Evolutionary conservation across 768 basidiomycete genomes (phyloP).

Genomic region (Mycena latifolia): DNA sequence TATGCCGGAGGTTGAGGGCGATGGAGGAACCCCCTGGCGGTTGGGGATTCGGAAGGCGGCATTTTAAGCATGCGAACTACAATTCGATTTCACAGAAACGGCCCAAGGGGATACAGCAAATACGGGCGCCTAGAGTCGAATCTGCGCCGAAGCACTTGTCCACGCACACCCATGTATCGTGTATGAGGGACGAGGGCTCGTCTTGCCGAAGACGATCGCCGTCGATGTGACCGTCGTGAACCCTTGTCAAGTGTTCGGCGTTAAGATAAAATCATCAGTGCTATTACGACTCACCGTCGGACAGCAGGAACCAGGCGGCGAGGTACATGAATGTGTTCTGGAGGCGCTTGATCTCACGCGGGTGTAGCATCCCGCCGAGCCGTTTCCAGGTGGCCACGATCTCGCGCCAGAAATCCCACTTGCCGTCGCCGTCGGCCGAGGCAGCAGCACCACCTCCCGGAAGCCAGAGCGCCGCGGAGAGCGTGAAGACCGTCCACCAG

Average conservation of each 20-base stretch:
- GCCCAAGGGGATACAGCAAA: too few species aligned
- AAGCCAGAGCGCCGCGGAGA: conserved; percentile 84
- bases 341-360: conserved; percentile 78
- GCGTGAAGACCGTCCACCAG: conserved; percentile 89
- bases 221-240: conserved; percentile 95
- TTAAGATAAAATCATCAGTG: not conserved
- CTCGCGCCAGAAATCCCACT: conserved; percentile 51
- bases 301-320: conserved; percentile 94
- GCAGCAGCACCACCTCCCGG: conserved; percentile 52
- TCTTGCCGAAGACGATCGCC: conserved; percentile 93
- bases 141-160: too few species aligned
- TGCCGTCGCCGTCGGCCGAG: conserved; percentile 33
- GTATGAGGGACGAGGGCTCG: conserved; percentile 82
- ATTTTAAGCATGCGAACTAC: too few species aligned
- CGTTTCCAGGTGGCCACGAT: conserved; percentile 80
- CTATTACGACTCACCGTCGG: conserved; percentile 72
- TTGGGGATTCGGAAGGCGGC: too few species aligned
- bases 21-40: too few species aligned
- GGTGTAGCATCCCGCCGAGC: conserved; percentile 80
- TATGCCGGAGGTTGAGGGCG: too few species aligned
- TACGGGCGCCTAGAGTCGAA: too few species aligned
- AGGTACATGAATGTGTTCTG: conserved; percentile 91
- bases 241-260: conserved; percentile 58
- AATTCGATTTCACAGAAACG: too few species aligned
- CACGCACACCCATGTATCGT: too few species aligned